Percentiles rank a stretch among this genome's conserved stretches.
Conservation (phyloP, 352 stramenopile genomes). For the Pythium biforme region DNA sequence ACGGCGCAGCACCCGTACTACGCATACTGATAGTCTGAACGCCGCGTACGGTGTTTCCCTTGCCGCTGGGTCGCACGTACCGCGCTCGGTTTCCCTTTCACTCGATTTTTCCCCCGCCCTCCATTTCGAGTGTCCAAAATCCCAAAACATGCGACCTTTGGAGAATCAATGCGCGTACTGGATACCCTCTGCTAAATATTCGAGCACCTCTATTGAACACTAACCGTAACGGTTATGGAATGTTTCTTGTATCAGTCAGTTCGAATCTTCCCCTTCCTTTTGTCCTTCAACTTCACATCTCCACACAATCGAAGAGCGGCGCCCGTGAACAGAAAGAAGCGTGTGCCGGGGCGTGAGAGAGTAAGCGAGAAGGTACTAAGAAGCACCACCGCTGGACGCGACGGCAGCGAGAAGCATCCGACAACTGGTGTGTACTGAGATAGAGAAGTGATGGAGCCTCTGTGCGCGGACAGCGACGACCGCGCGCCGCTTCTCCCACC, state of each 20-base stretch:
- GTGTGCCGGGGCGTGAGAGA: not conserved
- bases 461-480: slow-evolving; percentile 1
- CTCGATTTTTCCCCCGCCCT: not conserved
- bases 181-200: not conserved
- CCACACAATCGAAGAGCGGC: not conserved
- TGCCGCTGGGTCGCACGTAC: not conserved
- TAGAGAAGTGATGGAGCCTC: not conserved
- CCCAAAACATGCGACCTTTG: slow-evolving; percentile 3
- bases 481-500: slow-evolving; percentile 3
- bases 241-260: slow-evolving; percentile 1
- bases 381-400: not conserved
- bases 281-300: slow-evolving; percentile 16
- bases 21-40: not conserved
- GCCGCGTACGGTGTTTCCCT: not conserved
- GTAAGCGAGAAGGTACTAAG: not conserved
- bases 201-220: not conserved
- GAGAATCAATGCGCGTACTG: not conserved
- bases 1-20: not conserved
- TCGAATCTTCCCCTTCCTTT: slow-evolving; percentile 17
- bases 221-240: slow-evolving; percentile 14
- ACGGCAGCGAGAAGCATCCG: no score
- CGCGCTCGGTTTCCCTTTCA: not conserved
- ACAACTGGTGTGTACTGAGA: no score
- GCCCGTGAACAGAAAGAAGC: not conserved
- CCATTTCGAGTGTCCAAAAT: not conserved